phyloP scores from a whole-genome alignment of 257 asterid genomes.

The Ligustrum vulgare region DNA sequence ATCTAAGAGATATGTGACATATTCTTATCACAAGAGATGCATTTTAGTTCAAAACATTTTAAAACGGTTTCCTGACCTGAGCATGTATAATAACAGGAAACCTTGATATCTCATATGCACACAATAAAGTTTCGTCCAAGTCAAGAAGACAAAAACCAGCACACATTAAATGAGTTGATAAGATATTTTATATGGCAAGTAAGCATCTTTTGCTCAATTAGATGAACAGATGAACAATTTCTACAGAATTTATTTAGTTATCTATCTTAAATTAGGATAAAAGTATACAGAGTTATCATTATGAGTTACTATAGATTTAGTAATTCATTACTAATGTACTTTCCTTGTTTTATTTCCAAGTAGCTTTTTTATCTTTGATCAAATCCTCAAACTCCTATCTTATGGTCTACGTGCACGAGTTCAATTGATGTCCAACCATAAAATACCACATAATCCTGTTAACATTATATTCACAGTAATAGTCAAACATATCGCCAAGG shows the following conservation, averaged over 20 bases:
- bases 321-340: background rate
- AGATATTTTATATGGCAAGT: slow-evolving; percentile 3
- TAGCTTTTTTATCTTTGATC: background rate
- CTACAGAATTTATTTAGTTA: background rate
- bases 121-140: slow-evolving; percentile 89
- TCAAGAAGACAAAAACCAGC: slow-evolving; percentile 94
- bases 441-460: no score
- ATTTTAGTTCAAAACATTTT: slow-evolving; percentile 86
- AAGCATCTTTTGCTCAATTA: slow-evolving; percentile 1
- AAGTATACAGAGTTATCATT: no score
- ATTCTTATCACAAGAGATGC: slow-evolving; percentile 60
- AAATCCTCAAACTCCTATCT: background rate
- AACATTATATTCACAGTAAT: no score
- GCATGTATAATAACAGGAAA: slow-evolving; percentile 62
- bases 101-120: slow-evolving; percentile 85
- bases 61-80: slow-evolving; percentile 86
- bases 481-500: no score
- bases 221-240: background rate
- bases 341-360: background rate
- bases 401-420: no score
- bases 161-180: slow-evolving; percentile 24
- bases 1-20: slow-evolving; percentile 20
- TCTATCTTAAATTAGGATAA: background rate
- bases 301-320: background rate
- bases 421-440: no score